Percentiles rank a stretch among this genome's conserved stretches.
phyloP scores from a whole-genome alignment of 2,329 filamentous ascomycete genomes.

The Fusarium sp. region DNA sequence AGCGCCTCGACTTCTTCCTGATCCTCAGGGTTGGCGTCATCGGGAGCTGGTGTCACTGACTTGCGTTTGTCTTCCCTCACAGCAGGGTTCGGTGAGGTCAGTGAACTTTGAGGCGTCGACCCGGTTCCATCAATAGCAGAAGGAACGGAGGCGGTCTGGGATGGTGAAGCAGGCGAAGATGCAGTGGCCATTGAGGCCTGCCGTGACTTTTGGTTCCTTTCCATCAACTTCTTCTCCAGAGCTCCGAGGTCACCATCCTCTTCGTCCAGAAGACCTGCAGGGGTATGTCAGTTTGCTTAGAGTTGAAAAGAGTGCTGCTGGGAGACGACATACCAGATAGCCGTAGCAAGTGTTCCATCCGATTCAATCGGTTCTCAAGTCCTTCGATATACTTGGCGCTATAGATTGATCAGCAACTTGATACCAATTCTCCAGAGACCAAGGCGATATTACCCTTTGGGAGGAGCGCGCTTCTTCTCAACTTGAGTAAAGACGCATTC shows the following conservation, averaged over 20 bases:
- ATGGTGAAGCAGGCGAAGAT: slow-evolving; percentile 66
- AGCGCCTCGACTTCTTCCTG: slow-evolving; percentile 82
- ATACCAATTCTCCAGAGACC: background rate
- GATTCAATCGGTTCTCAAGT: slow-evolving; percentile 91
- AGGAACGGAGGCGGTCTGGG: slow-evolving; percentile 57
- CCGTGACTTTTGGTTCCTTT: slow-evolving; percentile 66
- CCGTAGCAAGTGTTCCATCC: slow-evolving; percentile 92
- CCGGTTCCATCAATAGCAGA: slow-evolving; percentile 52
- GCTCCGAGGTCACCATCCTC: slow-evolving; percentile 91
- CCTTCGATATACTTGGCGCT: slow-evolving; percentile 98
- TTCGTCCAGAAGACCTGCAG: slow-evolving; percentile 80
- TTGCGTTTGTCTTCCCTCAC: slow-evolving; percentile 53
- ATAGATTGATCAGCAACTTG: slow-evolving; percentile 34
- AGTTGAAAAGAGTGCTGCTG: background rate
- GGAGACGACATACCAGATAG: slow-evolving; percentile 72
- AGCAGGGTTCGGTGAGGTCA: slow-evolving; percentile 63
- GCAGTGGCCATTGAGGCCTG: slow-evolving; percentile 60
- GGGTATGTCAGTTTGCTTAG: slow-evolving; percentile 13
- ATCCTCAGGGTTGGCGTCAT: slow-evolving; percentile 43
- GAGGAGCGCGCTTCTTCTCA: slow-evolving; percentile 97
- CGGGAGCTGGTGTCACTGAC: slow-evolving; percentile 39
- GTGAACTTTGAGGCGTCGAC: slow-evolving; percentile 65
- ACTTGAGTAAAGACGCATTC: slow-evolving; percentile 98
- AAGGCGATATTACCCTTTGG: slow-evolving; percentile 80
- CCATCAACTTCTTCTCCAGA: slow-evolving; percentile 80